Evolutionary conservation across 2,329 filamentous ascomycete species (phyloP), one percentile per base, ranked within the genome.

Genomic region (Colletotrichum musicola): DNA sequence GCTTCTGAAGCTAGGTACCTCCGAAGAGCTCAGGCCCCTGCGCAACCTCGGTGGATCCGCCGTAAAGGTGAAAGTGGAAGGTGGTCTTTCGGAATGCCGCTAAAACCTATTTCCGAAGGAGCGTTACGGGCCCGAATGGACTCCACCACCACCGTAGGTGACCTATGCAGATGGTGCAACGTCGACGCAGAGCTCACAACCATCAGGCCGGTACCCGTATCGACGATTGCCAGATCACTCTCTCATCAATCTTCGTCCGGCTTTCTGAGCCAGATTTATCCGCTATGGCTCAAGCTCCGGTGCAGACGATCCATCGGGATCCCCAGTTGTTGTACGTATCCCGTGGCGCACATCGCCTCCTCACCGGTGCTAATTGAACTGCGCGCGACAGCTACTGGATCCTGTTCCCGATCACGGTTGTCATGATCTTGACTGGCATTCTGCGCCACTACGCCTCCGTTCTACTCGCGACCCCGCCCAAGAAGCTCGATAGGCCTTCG

Each of bases 271-370:
- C 35, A 53, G 54, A 16, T 25, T 42, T 44, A 25, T n/a, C 72
- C 72, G 80, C 50, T 60, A 98, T 98, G 95, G 92, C 92, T 75
- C 91, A 96, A 84, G 86, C 92, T 73, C 88, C 92, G 73, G 91
- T 93, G 74, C 96, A 99, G 86, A 96, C 94, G 85, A 98, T 99
- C 89, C 93, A 97, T 84, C 84, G 96, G 89, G 97, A 99, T 92
- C 95, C 96, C 77, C 95, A 97, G 83, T 87, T 99, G 73, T 97
- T 99, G 96, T 98, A 85, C 78, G 93, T 81, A 61, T 74, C 62
- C 20, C 42, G 69, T 71, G 44, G 14, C 12, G 12, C 22, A 10
- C 18, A 9, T 13, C 42, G 74, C 46, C 73, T 61, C 51, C 47
- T 58, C 18, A 40, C 4, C 20, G n/a, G 55, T 53, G 69, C 47